Percentiles rank a stretch among this genome's conserved stretches.
phyloP scores from a whole-genome alignment of 2,329 filamentous ascomycete genomes.

The Colletotrichum sp. region DNA sequence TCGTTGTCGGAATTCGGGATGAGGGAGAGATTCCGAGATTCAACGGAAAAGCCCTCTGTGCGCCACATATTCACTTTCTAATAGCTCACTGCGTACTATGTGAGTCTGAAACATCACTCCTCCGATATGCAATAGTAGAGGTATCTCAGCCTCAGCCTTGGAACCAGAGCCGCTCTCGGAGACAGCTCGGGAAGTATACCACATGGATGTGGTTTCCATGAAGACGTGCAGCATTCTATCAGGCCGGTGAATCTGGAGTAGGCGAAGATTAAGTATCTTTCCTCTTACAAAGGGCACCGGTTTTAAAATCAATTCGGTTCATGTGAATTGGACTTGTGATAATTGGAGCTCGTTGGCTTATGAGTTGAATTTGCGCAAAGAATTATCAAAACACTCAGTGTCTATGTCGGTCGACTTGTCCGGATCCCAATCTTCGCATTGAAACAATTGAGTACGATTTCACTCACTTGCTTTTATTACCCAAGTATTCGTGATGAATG shows the following conservation, averaged over 20 bases:
- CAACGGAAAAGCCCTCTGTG: background rate
- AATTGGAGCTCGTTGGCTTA: no score
- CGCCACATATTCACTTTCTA: background rate
- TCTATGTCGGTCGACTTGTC: no score
- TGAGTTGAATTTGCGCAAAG: no score
- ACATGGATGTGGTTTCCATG: no score
- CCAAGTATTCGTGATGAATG: background rate
- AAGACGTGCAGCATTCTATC: rapidly evolving
- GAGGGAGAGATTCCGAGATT: background rate
- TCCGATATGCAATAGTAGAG: background rate
- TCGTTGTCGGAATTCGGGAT: background rate
- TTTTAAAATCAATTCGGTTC: no score
- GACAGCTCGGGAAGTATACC: no score
- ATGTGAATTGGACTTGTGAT: no score
- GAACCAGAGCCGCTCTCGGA: rapidly evolving
- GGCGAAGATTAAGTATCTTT: rapidly evolving
- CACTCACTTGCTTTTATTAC: no score
- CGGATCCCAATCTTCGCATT: no score
- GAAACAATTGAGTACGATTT: no score
- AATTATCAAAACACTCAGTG: no score
- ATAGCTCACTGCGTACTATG: background rate
- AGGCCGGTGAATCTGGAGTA: background rate
- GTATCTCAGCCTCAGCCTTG: background rate
- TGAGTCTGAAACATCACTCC: background rate
- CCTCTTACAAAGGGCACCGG: no score